Evolutionary conservation across 2,329 filamentous ascomycete species (phyloP).

Genomic region (Zarea fungicola): DNA sequence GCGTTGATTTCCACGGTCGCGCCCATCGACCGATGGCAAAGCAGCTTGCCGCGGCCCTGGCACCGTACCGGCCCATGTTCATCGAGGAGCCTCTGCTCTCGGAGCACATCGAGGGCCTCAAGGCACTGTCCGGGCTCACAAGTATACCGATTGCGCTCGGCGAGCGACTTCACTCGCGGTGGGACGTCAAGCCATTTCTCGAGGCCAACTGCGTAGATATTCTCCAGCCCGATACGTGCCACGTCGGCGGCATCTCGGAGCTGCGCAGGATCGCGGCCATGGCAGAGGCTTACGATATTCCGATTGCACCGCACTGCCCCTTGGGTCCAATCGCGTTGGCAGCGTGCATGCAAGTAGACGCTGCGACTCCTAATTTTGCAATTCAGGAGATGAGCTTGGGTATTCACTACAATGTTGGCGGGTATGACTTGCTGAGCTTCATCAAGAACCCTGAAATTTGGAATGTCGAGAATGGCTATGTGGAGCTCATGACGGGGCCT

Average conservation of each 20-base stretch:
- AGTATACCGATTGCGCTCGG: slow-evolving; percentile 65
- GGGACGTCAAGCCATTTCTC: slow-evolving; percentile 69
- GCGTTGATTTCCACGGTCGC: slow-evolving; percentile 72
- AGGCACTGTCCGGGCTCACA: slow-evolving; percentile 37
- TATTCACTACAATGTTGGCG: slow-evolving; percentile 71
- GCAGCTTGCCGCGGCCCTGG: slow-evolving; percentile 62
- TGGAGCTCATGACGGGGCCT: slow-evolving; percentile 52
- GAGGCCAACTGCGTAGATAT: slow-evolving; percentile 65
- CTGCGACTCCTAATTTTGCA: slow-evolving; percentile 57
- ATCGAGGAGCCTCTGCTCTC: slow-evolving; percentile 69
- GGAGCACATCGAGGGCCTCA: slow-evolving; percentile 62
- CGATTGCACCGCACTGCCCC: slow-evolving; percentile 68
- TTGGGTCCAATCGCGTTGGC: slow-evolving; percentile 69
- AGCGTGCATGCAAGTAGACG: slow-evolving; percentile 63
- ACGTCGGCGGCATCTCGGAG: slow-evolving; percentile 69
- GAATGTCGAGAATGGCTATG: slow-evolving; percentile 60
- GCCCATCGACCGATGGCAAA: slow-evolving; percentile 78
- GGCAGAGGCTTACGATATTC: slow-evolving; percentile 69
- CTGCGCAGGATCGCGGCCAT: slow-evolving; percentile 63
- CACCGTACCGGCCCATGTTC: slow-evolving; percentile 66
- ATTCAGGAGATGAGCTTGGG: slow-evolving; percentile 77
- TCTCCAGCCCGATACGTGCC: slow-evolving; percentile 67
- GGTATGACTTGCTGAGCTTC: slow-evolving; percentile 62
- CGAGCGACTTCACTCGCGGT: slow-evolving; percentile 65
- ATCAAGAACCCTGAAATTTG: slow-evolving; percentile 60